Evolutionary conservation across 371 early-diverging fungal genomes (phyloP).

Genomic region (Blakeslea trispora): DNA sequence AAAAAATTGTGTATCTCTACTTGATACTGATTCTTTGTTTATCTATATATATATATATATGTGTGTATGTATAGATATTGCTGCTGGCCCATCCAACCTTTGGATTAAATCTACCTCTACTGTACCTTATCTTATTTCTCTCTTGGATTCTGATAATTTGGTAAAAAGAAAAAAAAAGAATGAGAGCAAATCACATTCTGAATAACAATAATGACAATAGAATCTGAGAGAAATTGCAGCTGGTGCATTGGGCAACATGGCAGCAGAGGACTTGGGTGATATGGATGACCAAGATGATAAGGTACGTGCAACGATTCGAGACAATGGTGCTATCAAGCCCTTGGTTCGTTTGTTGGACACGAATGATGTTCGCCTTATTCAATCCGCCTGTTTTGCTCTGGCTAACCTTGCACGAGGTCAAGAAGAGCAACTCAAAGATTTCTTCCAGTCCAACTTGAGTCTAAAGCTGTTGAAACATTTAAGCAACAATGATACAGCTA

Average conservation of each 20-base stretch:
- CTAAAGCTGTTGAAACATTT: slow-evolving; percentile 23
- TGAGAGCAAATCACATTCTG: too few relatives aligned
- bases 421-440: slow-evolving; percentile 40
- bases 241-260: slow-evolving; percentile 70
- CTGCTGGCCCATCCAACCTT: slow-evolving; percentile 60
- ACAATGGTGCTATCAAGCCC: slow-evolving; percentile 62
- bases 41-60: too few relatives aligned
- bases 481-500: slow-evolving; percentile 46
- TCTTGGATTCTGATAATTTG: slow-evolving; percentile 55
- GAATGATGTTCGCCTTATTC: slow-evolving; percentile 44
- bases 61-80: too few relatives aligned
- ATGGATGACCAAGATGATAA: slow-evolving; percentile 68
- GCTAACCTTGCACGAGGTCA: slow-evolving; percentile 74
- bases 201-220: slow-evolving; percentile 11
- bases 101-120: slow-evolving; percentile 58
- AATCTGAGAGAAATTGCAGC: slow-evolving; percentile 40
- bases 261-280: slow-evolving; percentile 75
- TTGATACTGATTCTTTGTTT: slow-evolving; percentile 1
- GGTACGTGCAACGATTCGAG: slow-evolving; percentile 56
- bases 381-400: slow-evolving; percentile 76
- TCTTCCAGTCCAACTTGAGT: slow-evolving; percentile 9
- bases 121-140: slow-evolving; percentile 61
- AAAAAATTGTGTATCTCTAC: background rate
- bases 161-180: too few relatives aligned
- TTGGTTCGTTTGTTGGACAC: slow-evolving; percentile 58